Base-by-base conservation (phyloP, 805 yeast genomes). In the Diddensiella caesifluorescens region DNA sequence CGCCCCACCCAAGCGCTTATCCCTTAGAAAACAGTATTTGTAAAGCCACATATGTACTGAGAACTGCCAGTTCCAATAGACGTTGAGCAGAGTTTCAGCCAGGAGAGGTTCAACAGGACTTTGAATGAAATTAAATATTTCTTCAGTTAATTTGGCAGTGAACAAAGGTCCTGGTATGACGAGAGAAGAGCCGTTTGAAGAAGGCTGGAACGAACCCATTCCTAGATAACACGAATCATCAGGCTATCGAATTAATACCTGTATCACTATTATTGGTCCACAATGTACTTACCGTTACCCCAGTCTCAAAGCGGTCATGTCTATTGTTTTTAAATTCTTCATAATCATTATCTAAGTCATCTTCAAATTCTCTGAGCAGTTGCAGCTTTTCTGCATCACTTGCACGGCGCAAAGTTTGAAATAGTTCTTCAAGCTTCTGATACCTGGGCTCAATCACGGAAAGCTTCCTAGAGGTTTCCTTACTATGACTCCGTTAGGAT, bases 41-140 rank as follows among this genome's bases (percentile, higher is more conserved):
- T 37, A 37, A n/a, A 37, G 22, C 40, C 40, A 37, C n/a, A 25
- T 37, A 26, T 37, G 40, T 10, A 37, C 22, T 4, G 21, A 26
- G 34, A 27, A 29, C 34, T 37, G 40, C 40, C 40, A 37, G 9
- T 28, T 37, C 40, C 40, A 37, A 18, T 25, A 37, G 4, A 37
- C 19, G 9, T 28, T 37, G 3, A 37, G 34, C 16, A 37, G 40
- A 9, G 34, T 37, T 10, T 16, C 19, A 3, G 34, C 16, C 20
- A 37, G 34, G 18, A 16, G 25, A 9, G 29, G 10, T 9, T 28
- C 29, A 12, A 37, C 40, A 3, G 34, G 34, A 4, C 13, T 10
- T 4, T 37, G 34, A 12, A 37, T 26, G 22, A 26, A 37, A n/a
- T 12, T 22, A 25, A 37, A 37, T 34, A 37, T 37, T 26, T 26